A percentile compares a stretch with the other conserved stretches of the same genome.
Conservation (phyloP, 768 basidiomycete species). For the Rhodotorula kratochvilovae region DNA sequence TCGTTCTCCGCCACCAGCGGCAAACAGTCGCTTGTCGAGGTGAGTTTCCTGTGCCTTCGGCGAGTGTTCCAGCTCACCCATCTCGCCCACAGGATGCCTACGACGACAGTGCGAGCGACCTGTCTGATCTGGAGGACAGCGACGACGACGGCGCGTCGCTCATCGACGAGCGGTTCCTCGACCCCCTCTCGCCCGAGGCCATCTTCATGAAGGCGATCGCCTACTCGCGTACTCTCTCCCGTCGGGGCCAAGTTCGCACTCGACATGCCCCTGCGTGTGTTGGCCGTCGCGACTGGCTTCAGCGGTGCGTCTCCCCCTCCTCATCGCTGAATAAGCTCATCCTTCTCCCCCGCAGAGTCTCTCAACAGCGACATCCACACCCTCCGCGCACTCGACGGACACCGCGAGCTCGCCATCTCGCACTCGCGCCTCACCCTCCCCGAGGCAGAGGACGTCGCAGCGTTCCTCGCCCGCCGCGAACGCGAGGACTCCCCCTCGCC, state of each 20-base stretch:
- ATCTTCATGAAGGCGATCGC: neutral
- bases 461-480: too few relatives aligned
- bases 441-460: neutral
- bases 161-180: constrained; percentile 16
- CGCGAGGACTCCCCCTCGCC: neutral
- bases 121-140: neutral
- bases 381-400: neutral
- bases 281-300: neutral
- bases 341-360: neutral
- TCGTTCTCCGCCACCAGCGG: neutral
- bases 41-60: neutral
- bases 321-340: neutral
- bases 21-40: neutral
- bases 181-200: neutral
- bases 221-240: neutral
- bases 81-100: neutral
- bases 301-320: neutral
- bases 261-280: neutral
- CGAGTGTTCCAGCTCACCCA: too few relatives aligned
- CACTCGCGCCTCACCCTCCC: neutral
- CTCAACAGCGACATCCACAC: neutral
- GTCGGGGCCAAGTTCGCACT: neutral
- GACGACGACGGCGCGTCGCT: neutral
- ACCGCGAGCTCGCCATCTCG: neutral
- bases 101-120: neutral